Evolutionary conservation across 1,284 basidiomycete genomes (phyloP).

Genomic region (Papiliotrema nemorosa): DNA sequence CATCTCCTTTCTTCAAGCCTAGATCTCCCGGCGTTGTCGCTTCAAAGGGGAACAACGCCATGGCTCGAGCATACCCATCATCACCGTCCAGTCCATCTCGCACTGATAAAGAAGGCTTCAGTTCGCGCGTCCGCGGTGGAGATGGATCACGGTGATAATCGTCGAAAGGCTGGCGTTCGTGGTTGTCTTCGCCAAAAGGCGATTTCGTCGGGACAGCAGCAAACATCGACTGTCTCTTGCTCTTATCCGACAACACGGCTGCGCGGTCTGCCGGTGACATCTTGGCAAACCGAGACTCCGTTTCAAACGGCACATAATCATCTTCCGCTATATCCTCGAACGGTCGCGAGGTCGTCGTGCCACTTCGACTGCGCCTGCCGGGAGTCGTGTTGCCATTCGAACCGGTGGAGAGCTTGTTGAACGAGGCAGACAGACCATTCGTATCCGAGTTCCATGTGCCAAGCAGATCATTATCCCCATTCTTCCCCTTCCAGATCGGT

Average conservation of each 20-base stretch:
- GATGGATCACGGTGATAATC: slow-evolving; percentile 11
- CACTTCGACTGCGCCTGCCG: slow-evolving; percentile 10
- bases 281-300: slow-evolving; percentile 20
- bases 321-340: slow-evolving; percentile 24
- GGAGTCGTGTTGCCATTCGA: neutral
- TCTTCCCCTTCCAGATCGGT: slow-evolving; percentile 1
- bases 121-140: neutral
- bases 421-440: slow-evolving; percentile 32
- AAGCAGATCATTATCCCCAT: slow-evolving; percentile 29
- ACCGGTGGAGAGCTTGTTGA: slow-evolving; percentile 9
- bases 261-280: neutral
- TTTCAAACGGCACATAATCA: slow-evolving; percentile 27
- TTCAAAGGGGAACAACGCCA: slow-evolving; percentile 73
- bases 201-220: neutral
- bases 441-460: slow-evolving; percentile 35
- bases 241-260: neutral
- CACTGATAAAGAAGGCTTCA: slow-evolving; percentile 16
- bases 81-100: slow-evolving; percentile 21
- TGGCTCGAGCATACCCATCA: slow-evolving; percentile 59
- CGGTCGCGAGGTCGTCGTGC: slow-evolving; percentile 1
- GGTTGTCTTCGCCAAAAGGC: slow-evolving; percentile 14
- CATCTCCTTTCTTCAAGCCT: slow-evolving; percentile 76
- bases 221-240: slow-evolving; percentile 1
- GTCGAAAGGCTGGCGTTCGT: slow-evolving; percentile 16
- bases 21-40: slow-evolving; percentile 76